A percentile compares a stretch with the other conserved stretches of the same genome.
phyloP scores from a whole-genome alignment of 768 basidiomycete genomes.

The Imleria badia region DNA sequence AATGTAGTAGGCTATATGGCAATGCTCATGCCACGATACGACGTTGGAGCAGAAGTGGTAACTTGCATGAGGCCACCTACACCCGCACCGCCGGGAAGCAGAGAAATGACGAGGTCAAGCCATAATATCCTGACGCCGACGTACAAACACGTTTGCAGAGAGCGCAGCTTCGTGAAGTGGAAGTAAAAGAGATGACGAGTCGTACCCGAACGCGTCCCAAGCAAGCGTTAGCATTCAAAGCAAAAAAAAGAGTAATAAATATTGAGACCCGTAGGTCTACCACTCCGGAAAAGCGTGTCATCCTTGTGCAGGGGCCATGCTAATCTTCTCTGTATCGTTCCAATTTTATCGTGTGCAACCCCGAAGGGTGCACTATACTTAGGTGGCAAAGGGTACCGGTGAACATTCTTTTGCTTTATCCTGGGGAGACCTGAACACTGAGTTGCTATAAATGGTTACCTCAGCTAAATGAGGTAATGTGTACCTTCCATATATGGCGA shows the following conservation, averaged over 20 bases:
- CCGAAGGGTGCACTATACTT: constrained; percentile 66
- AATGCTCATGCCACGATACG: no score
- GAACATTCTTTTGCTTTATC: constrained; percentile 21
- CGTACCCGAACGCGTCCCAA: no score
- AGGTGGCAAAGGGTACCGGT: rapidly evolving
- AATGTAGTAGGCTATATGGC: no score
- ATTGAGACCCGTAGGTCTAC: constrained; percentile 54
- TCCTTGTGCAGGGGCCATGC: constrained; percentile 99
- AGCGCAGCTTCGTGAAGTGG: no score
- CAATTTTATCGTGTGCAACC: constrained; percentile 98
- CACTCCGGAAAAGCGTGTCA: constrained; percentile 98
- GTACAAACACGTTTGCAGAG: no score
- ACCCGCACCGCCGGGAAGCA: no score
- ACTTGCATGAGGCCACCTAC: no score
- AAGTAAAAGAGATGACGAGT: background rate
- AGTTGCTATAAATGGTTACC: constrained; percentile 6
- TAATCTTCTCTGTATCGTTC: constrained; percentile 99
- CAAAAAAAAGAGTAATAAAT: constrained; percentile 32
- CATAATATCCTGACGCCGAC: no score
- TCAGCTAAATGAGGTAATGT: background rate
- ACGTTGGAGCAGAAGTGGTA: background rate
- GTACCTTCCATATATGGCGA: background rate
- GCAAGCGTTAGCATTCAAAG: background rate
- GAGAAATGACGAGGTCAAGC: no score
- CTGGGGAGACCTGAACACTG: constrained; percentile 2